phyloP scores from a whole-genome alignment of 306 rosid species.

The Fragaria ananassa region DNA sequence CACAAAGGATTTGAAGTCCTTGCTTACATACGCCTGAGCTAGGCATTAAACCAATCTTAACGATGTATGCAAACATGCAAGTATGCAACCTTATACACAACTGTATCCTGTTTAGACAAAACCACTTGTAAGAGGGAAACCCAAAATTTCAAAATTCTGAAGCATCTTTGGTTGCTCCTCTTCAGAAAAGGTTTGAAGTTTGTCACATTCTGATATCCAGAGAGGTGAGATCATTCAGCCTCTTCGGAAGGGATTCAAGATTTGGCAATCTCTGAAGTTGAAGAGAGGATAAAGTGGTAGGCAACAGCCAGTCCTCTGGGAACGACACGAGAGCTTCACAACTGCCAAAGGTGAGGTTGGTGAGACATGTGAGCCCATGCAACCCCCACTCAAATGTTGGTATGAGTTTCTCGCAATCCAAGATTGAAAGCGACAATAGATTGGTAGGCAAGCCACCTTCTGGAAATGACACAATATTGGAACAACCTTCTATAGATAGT shows the following conservation, averaged over 20 bases:
- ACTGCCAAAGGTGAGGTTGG: conserved; percentile 28
- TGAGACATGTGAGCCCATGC: conserved; percentile 30
- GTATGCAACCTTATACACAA: neutral
- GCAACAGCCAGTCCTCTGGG: conserved; percentile 34
- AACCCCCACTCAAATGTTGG: conserved; percentile 36
- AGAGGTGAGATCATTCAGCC: conserved; percentile 18
- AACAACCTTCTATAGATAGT: conserved; percentile 26
- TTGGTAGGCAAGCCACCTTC: conserved; percentile 31
- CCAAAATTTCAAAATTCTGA: conserved; percentile 21
- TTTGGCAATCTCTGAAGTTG: conserved; percentile 32
- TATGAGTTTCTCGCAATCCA: conserved; percentile 26
- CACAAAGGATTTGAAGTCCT: too few relatives aligned
- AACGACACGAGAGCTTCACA: conserved; percentile 26
- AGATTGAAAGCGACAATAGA: conserved; percentile 19
- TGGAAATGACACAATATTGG: conserved; percentile 20
- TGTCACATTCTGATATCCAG: conserved; percentile 30
- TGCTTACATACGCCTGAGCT: too few relatives aligned
- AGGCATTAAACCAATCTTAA: too few relatives aligned
- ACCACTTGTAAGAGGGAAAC: neutral
- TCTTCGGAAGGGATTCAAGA: conserved; percentile 28
- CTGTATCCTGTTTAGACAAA: neutral
- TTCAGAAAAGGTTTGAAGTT: conserved; percentile 12
- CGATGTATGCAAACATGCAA: too few relatives aligned
- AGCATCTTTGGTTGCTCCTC: conserved; percentile 23
- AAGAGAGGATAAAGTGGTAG: conserved; percentile 27